Conservation (phyloP, 1,139 yeast species). For the Candida gigantensis region DNA sequence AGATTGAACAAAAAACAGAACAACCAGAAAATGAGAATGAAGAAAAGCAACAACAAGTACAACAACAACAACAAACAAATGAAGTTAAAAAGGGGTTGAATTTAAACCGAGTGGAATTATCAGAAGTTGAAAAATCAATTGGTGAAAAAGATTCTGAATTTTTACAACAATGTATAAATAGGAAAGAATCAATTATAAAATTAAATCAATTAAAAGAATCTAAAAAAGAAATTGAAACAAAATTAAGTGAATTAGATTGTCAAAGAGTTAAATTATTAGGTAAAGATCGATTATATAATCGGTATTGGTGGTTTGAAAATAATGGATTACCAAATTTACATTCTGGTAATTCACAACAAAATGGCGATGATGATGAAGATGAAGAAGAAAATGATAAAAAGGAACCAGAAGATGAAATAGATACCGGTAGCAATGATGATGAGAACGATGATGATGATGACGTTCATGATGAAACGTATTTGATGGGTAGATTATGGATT, state of each 20-base stretch:
- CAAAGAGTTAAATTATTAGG: constrained; percentile 82
- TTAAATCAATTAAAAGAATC: constrained; percentile 47
- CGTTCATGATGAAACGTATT: constrained; percentile 57
- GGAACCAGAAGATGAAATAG: constrained; percentile 29
- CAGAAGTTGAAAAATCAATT: constrained; percentile 50
- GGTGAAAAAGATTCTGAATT: constrained; percentile 50
- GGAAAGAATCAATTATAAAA: constrained; percentile 40
- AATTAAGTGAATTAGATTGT: constrained; percentile 66
- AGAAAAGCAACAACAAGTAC: constrained; percentile 6
- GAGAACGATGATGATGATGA: constrained; percentile 37
- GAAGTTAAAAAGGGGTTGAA: constrained; percentile 20
- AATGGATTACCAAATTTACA: constrained; percentile 73
- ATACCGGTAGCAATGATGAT: constrained; percentile 36
- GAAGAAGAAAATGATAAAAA: constrained; percentile 32
- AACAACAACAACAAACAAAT: constrained; percentile 20
- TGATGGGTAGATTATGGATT: constrained; percentile 89
- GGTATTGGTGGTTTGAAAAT: constrained; percentile 95
- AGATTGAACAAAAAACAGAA: no score
- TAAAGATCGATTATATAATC: constrained; percentile 76
- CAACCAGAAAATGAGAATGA: background rate
- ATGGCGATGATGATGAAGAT: constrained; percentile 38
- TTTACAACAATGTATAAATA: constrained; percentile 41
- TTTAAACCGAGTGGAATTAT: constrained; percentile 41
- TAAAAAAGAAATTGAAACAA: constrained; percentile 54
- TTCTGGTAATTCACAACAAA: no score